phyloP scores from a whole-genome alignment of 371 early-diverging fungal genomes.

The Mortierella sp. region DNA sequence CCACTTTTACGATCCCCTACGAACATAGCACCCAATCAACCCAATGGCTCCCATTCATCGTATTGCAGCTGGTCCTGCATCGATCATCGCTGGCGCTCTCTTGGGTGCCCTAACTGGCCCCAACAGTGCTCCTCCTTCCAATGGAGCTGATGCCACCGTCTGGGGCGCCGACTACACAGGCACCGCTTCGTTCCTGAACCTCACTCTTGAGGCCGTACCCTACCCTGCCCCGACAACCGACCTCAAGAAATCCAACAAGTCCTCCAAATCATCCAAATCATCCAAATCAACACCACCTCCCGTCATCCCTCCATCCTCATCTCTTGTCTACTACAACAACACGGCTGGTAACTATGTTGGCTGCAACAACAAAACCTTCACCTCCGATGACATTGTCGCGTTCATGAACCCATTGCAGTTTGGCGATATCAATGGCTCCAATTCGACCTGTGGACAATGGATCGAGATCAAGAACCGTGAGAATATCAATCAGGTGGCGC shows the following conservation, averaged over 20 bases:
- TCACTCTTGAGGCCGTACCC: constrained; percentile 12
- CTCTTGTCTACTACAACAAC: constrained; percentile 29
- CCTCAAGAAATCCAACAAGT: not conserved
- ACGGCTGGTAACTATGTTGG: constrained; percentile 15
- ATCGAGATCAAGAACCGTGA: constrained; percentile 33
- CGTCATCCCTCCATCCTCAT: not conserved
- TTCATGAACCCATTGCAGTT: constrained; percentile 49
- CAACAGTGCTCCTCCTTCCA: constrained; percentile 29
- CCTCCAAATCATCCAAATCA: constrained; percentile 1
- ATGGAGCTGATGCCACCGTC: constrained; percentile 30
- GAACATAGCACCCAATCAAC: no score
- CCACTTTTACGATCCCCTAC: no score
- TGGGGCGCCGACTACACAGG: constrained; percentile 39
- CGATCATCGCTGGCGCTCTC: constrained; percentile 47
- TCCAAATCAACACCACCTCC: not conserved
- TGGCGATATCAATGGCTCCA: constrained; percentile 15
- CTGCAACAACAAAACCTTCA: constrained; percentile 38
- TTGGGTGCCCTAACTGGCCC: constrained; percentile 34
- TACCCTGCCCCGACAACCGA: constrained; percentile 2
- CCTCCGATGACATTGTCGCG: constrained; percentile 23
- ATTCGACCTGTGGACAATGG: constrained; percentile 49
- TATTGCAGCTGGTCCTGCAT: constrained; percentile 28
- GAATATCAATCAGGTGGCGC: constrained; percentile 18
- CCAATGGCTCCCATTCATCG: constrained; percentile 47
- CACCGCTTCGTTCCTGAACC: constrained; percentile 31